Percentiles rank a stretch among this genome's conserved stretches.
phyloP scores from a whole-genome alignment of 2,329 filamentous ascomycete species.

The Aspergillus flavus region DNA sequence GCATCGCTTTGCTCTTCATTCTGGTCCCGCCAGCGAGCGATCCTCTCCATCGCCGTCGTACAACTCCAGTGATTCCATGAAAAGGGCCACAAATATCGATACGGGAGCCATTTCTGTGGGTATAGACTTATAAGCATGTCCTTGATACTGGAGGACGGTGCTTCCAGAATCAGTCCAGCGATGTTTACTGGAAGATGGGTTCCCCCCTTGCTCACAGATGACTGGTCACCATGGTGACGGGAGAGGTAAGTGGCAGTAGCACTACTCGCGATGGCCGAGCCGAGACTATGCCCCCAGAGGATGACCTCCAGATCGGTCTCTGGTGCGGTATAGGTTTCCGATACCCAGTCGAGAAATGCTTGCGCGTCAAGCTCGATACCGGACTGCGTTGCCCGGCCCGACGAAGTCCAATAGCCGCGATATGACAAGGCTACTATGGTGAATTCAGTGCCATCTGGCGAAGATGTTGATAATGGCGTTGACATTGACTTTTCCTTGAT shows the following conservation, averaged over 20 bases:
- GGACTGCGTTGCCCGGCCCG: conserved; percentile 68
- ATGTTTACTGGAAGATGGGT: conserved; percentile 24
- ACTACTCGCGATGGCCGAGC: conserved; percentile 70
- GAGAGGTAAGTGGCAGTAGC: conserved; percentile 53
- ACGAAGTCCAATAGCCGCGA: conserved; percentile 77
- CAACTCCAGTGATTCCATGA: conserved; percentile 64
- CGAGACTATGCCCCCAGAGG: conserved; percentile 78
- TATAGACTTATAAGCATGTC: conserved; percentile 74
- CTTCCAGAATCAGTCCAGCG: conserved; percentile 67
- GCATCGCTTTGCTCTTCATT: conserved; percentile 1
- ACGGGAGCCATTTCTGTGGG: conserved; percentile 78
- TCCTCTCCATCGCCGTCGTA: conserved; percentile 40
- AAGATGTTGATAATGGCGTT: background rate
- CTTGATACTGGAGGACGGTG: conserved; percentile 71
- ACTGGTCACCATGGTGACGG: background rate
- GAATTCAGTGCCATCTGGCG: conserved; percentile 23
- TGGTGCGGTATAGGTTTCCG: conserved; percentile 38
- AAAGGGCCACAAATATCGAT: conserved; percentile 73
- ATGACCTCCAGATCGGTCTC: conserved; percentile 47
- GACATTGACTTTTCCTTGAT: conserved; percentile 12
- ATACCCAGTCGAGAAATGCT: conserved; percentile 66
- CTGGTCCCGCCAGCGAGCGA: conserved; percentile 33
- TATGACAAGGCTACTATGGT: conserved; percentile 57
- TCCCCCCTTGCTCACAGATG: too few species aligned
- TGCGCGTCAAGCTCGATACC: conserved; percentile 71